Conservation (phyloP, 2,329 filamentous ascomycete species). For the Pseudogymnoascus sp. region DNA sequence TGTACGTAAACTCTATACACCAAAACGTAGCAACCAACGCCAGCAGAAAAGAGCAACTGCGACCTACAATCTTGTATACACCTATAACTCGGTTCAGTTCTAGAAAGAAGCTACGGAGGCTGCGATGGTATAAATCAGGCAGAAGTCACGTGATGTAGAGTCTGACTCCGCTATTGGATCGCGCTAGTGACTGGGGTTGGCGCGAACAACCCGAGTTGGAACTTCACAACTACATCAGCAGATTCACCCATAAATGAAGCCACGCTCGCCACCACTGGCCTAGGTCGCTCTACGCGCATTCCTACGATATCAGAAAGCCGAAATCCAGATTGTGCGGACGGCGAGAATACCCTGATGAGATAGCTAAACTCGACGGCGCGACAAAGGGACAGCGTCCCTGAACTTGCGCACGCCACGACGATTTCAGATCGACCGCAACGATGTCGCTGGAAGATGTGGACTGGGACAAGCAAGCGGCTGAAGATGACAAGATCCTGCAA, state of each 20-base stretch:
- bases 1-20: background rate
- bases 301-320: background rate
- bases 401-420: conserved; percentile 6
- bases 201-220: conserved; percentile 1
- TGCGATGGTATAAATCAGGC: background rate
- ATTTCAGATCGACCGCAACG: background rate
- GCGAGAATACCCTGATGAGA: conserved; percentile 1
- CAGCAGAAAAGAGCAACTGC: too few species aligned
- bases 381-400: background rate
- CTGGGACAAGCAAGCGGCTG: conserved; percentile 38
- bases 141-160: background rate
- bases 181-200: conserved; percentile 9
- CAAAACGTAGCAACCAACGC: too few species aligned
- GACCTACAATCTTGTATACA: too few species aligned
- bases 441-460: conserved; percentile 26
- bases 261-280: background rate
- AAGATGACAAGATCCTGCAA: conserved; percentile 42
- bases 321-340: background rate
- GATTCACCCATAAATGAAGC: background rate
- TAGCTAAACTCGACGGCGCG: conserved; percentile 1
- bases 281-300: background rate
- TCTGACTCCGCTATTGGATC: conserved; percentile 1
- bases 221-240: conserved; percentile 10
- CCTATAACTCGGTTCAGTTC: background rate
- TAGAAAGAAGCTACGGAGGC: background rate